These are phyloP conservation scores for Casaregolazyma suthepensis DNA, from an alignment of 1,139 yeast genomes.

Conservation along the genomic window DNA sequence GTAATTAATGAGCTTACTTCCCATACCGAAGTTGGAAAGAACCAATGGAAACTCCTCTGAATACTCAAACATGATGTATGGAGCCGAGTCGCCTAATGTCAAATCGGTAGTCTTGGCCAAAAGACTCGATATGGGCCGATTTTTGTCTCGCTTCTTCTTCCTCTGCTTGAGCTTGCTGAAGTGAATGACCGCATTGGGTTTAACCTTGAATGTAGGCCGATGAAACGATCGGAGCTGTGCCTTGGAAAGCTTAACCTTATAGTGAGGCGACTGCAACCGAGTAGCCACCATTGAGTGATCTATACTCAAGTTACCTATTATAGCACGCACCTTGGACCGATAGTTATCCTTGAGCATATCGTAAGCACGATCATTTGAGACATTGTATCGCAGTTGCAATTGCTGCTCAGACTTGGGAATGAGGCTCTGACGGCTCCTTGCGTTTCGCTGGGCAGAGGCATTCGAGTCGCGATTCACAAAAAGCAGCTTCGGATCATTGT, in stretches of 20 bases:
- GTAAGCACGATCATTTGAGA: slow-evolving; percentile 85
- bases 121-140: slow-evolving; percentile 70
- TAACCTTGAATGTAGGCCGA: slow-evolving; percentile 64
- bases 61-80: slow-evolving; percentile 75
- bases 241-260: slow-evolving; percentile 68
- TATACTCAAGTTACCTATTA: slow-evolving; percentile 82
- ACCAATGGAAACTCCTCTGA: slow-evolving; percentile 86
- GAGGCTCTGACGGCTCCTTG: slow-evolving; percentile 15
- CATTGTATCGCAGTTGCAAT: slow-evolving; percentile 56
- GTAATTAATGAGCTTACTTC: slow-evolving; percentile 85
- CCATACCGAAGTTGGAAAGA: slow-evolving; percentile 91
- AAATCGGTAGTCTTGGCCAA: slow-evolving; percentile 68
- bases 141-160: slow-evolving; percentile 84
- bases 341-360: slow-evolving; percentile 78
- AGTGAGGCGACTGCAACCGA: slow-evolving; percentile 84
- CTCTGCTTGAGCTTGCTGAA: slow-evolving; percentile 74
- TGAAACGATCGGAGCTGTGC: slow-evolving; percentile 75
- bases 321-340: slow-evolving; percentile 87
- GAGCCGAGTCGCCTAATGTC: slow-evolving; percentile 77
- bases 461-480: slow-evolving; percentile 45
- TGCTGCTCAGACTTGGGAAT: slow-evolving; percentile 48
- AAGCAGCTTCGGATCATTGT: slow-evolving; percentile 79
- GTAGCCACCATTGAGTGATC: slow-evolving; percentile 90
- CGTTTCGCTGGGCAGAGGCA: slow-evolving; percentile 4
- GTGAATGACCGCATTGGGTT: slow-evolving; percentile 71